A percentile compares a stretch with the other conserved stretches of the same genome.
Evolutionary conservation across 2,329 filamentous ascomycete species (phyloP).

Genomic region (Aspergillus pseudoglaucus): DNA sequence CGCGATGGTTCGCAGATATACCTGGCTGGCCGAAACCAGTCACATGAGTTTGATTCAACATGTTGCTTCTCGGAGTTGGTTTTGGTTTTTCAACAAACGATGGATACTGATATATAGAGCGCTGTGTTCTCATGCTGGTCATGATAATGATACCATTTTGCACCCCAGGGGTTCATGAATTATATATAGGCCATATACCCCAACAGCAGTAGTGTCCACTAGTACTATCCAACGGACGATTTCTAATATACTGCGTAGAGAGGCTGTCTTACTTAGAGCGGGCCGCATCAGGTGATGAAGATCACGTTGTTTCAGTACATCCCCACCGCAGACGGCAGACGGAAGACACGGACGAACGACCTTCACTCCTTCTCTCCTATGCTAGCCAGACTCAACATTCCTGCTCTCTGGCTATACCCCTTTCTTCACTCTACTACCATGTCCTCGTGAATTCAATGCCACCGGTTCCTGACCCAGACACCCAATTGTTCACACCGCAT

Average conservation of each 20-base stretch:
- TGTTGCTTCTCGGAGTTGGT: too few relatives aligned
- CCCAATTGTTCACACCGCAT: conserved; percentile 2
- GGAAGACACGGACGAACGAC: background rate
- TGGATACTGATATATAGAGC: too few relatives aligned
- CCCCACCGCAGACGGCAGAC: background rate
- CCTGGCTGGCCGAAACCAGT: conserved; percentile 20
- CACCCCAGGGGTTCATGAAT: too few relatives aligned
- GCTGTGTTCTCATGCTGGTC: too few relatives aligned
- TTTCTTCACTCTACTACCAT: background rate
- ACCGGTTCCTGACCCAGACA: background rate
- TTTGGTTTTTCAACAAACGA: too few relatives aligned
- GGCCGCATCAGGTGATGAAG: background rate
- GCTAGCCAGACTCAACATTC: background rate
- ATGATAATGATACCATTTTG: too few relatives aligned
- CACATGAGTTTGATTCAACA: too few relatives aligned
- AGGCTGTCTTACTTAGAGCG: background rate
- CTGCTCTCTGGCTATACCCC: background rate
- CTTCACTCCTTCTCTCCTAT: background rate
- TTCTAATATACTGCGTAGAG: too few relatives aligned
- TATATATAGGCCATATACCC: too few relatives aligned
- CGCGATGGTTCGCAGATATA: conserved; percentile 18
- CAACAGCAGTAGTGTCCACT: too few relatives aligned
- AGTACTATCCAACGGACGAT: too few relatives aligned
- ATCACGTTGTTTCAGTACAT: conserved; percentile 4
- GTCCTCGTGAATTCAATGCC: background rate